phyloP scores from a whole-genome alignment of 1,284 basidiomycete genomes.

The Heterobasidion occidentale region DNA sequence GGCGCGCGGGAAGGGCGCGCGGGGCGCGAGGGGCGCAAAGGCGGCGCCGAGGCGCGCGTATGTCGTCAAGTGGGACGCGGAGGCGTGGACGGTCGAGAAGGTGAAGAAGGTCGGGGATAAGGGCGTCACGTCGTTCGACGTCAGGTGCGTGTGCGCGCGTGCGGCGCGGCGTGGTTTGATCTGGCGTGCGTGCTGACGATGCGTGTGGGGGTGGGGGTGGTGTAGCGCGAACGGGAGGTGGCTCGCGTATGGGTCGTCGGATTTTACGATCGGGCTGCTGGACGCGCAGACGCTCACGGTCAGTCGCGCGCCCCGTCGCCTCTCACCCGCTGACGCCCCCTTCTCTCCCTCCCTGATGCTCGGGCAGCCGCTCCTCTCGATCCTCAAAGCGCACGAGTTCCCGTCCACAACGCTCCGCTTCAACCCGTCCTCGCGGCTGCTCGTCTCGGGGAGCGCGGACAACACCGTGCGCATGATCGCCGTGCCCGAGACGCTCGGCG shows the following conservation, averaged over 20 bases:
- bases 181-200: not conserved
- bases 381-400: constrained; percentile 93
- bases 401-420: constrained; percentile 88
- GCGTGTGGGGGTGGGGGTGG: not conserved
- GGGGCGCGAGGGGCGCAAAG: constrained; percentile 37
- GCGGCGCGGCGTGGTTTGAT: not conserved
- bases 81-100: constrained; percentile 46
- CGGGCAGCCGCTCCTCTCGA: constrained; percentile 72
- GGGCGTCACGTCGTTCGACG: constrained; percentile 79
- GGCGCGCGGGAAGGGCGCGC: constrained; percentile 29
- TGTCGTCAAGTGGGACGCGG: constrained; percentile 57
- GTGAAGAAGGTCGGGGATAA: constrained; percentile 64
- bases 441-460: constrained; percentile 92
- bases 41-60: constrained; percentile 48
- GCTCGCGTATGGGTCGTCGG: constrained; percentile 84
- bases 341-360: no score
- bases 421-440: constrained; percentile 72
- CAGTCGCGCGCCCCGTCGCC: constrained; percentile 20
- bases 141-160: constrained; percentile 49
- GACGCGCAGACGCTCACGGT: constrained; percentile 79
- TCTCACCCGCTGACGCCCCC: constrained; percentile 2
- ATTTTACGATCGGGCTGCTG: constrained; percentile 79
- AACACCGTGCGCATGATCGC: constrained; percentile 80
- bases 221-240: constrained; percentile 72
- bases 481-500: constrained; percentile 52